These are phyloP conservation scores for Fusarium sp. DNA, from an alignment of 2,329 filamentous ascomycete species.

Conservation along the genomic window DNA sequence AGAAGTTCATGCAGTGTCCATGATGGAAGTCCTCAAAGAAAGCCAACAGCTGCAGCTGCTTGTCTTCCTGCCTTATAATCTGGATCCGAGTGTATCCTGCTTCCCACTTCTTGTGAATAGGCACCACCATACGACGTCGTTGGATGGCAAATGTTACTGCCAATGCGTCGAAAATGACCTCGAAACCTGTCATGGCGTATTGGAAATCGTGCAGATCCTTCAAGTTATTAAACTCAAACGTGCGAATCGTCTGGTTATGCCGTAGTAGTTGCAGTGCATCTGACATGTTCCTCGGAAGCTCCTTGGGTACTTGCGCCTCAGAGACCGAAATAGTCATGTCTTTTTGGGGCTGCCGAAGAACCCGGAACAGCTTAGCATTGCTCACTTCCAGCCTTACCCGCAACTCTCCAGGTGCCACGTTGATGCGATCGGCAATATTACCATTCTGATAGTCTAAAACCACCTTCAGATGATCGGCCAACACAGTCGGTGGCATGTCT, in stretches of 20 bases:
- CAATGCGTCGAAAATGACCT: slow-evolving; percentile 76
- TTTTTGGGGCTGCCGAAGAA: slow-evolving; percentile 76
- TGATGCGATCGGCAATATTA: slow-evolving; percentile 83
- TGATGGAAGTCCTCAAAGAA: slow-evolving; percentile 92
- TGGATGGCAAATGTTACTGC: slow-evolving; percentile 83
- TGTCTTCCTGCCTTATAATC: slow-evolving; percentile 75
- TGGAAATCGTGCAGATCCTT: slow-evolving; percentile 82
- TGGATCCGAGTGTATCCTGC: slow-evolving; percentile 82
- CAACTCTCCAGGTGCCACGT: slow-evolving; percentile 79
- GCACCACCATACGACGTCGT: slow-evolving; percentile 86
- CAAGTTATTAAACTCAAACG: slow-evolving; percentile 72
- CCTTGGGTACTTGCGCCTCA: slow-evolving; percentile 69
- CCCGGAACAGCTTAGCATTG: slow-evolving; percentile 67
- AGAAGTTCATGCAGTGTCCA: slow-evolving; percentile 88
- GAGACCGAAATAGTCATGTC: slow-evolving; percentile 81
- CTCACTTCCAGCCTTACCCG: slow-evolving; percentile 71
- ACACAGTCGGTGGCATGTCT: slow-evolving; percentile 71
- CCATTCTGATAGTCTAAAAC: slow-evolving; percentile 80
- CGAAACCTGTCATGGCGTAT: slow-evolving; percentile 79
- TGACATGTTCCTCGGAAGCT: slow-evolving; percentile 69
- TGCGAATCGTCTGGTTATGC: slow-evolving; percentile 71
- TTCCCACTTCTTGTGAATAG: slow-evolving; percentile 95
- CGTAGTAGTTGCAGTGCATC: slow-evolving; percentile 69
- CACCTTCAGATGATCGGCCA: slow-evolving; percentile 79
- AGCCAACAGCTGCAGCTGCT: slow-evolving; percentile 76